Percentiles rank a stretch among this genome's conserved stretches.
Evolutionary conservation across 1,139 yeast species (phyloP).

Genomic region (Taphrina confusa): DNA sequence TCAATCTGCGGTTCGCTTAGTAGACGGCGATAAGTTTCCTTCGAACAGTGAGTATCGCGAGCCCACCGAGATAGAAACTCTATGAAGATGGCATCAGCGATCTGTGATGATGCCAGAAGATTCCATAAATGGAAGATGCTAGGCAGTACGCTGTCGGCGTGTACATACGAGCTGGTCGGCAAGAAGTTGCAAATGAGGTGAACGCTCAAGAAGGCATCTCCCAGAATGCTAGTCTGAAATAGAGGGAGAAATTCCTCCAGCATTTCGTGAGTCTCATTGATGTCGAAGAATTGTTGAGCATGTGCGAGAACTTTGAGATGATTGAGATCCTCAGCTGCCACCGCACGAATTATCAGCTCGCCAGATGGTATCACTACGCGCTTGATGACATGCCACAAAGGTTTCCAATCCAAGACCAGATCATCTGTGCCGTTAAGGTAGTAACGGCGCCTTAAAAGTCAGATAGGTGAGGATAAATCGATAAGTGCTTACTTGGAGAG

Average conservation of each 20-base stretch:
- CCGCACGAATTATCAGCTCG: constrained; percentile 35
- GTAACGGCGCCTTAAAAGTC: constrained; percentile 47
- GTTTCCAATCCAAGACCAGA: constrained; percentile 44
- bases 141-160: constrained; percentile 55
- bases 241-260: constrained; percentile 55
- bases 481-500: constrained; percentile 48
- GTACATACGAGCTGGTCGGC: constrained; percentile 43
- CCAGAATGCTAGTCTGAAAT: constrained; percentile 62
- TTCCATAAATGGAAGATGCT: constrained; percentile 76
- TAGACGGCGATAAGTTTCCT: constrained; percentile 58
- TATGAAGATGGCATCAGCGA: constrained; percentile 67
- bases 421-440: constrained; percentile 45
- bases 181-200: constrained; percentile 43
- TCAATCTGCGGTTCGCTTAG: constrained; percentile 63
- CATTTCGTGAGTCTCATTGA: constrained; percentile 45
- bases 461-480: constrained; percentile 65
- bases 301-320: constrained; percentile 36
- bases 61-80: constrained; percentile 67
- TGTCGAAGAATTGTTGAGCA: constrained; percentile 54
- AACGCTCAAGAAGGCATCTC: constrained; percentile 60
- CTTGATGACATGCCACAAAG: constrained; percentile 37
- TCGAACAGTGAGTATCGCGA: constrained; percentile 49
- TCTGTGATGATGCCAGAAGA: constrained; percentile 58
- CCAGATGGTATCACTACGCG: constrained; percentile 37
- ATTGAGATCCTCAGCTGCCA: constrained; percentile 31